A percentile compares a stretch with the other conserved stretches of the same genome.
Evolutionary conservation across 352 stramenopile genomes (phyloP).

Genomic region (Phytopythium cucurbitacearum): DNA sequence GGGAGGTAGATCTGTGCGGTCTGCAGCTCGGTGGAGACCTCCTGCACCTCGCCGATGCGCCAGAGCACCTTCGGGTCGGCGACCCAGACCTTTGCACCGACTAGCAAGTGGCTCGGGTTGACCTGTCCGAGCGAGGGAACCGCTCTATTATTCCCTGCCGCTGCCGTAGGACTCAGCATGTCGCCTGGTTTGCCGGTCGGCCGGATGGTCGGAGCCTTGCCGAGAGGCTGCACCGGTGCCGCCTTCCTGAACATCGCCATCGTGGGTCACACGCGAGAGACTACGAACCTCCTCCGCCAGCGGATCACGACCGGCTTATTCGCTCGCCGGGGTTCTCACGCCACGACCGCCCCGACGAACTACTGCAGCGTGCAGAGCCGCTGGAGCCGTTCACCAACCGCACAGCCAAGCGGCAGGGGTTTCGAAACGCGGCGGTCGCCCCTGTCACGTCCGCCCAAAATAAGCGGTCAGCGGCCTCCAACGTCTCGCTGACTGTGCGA

Average conservation of each 20-base stretch:
- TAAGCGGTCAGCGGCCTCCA: no score
- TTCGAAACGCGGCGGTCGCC: constrained; percentile 4
- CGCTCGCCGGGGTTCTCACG: no score
- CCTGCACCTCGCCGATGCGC: constrained; percentile 74
- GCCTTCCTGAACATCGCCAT: constrained; percentile 5
- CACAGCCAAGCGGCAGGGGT: not conserved
- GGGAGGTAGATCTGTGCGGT: constrained; percentile 56
- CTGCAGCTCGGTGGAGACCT: constrained; percentile 35
- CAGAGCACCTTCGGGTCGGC: constrained; percentile 69
- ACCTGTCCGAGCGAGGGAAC: constrained; percentile 33
- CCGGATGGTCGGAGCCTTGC: not conserved
- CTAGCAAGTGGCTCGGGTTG: constrained; percentile 37
- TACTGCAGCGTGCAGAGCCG: no score
- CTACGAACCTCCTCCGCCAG: no score
- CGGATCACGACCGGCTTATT: no score
- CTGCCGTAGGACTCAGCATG: constrained; percentile 4
- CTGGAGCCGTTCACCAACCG: not conserved
- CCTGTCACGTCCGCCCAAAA: no score
- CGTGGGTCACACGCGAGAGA: no score
- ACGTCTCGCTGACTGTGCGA: no score
- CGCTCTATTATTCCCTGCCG: not conserved
- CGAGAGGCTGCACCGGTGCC: not conserved
- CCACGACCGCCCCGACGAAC: no score
- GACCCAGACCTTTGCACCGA: constrained; percentile 73
- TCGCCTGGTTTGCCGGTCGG: not conserved